Base-by-base conservation (phyloP, 2,329 filamentous ascomycete genomes). In the Metarhizium anisopliae region DNA sequence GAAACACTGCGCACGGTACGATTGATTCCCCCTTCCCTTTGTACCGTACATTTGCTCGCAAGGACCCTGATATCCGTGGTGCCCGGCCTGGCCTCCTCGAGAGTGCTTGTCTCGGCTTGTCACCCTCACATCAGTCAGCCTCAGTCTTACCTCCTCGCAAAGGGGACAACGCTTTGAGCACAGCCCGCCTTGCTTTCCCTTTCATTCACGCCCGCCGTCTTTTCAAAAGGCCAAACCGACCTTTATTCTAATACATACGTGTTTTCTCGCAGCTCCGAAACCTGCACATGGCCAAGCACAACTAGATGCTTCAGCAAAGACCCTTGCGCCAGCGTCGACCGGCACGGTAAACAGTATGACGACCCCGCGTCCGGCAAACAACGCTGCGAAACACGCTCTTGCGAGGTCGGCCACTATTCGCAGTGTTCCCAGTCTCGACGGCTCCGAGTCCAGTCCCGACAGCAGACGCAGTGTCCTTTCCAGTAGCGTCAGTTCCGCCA, bases 401-500 rank as follows among this genome's bases (percentile, higher is more conserved):
- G 63, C 63, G 52, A 65, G 70, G 57, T 65, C 68, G n/a, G 58
- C 66, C 56, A 82, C 80, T 35, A 84, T 84, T 59, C 79, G 81
- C 59, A 76, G 79, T 55, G 81, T 84, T 42, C 73, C 75, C 43
- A 82, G 78, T 69, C 76, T 78, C 65, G 80, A 83, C 65, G 74
- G 70, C 38, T 73, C 69, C 58, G 73, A 76, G 55, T 77, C 76
- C 47, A 74, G 73, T 58, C 73, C 70, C 53, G 72, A 74, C 52
- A 72, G 69, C 65, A 74, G 73, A 58, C 76, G 76, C 61, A 82
- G 79, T 56, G 73, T 70, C 58, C 78, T 83, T 60, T 81, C 80
- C 45, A 81, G 79, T 70, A 82, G 79, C 49, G 68, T 78, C 45
- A 77, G 79, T 64, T 83, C 81, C 68, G 79, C 75, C 64, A 66